Evolutionary conservation across 371 early-diverging fungal species (phyloP).

Genomic region (Apophysomyces ossiformis): DNA sequence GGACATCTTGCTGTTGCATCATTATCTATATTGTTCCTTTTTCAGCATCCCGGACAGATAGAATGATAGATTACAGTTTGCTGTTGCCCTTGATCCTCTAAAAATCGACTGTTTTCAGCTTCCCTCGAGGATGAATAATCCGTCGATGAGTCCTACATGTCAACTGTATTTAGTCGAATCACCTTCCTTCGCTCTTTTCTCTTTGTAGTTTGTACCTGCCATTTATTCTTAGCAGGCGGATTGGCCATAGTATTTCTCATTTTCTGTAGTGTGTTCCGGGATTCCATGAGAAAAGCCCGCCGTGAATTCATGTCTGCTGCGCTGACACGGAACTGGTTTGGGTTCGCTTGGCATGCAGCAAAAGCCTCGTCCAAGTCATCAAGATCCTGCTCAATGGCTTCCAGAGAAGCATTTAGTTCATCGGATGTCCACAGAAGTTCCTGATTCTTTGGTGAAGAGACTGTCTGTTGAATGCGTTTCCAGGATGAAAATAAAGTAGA

Average conservation of each 20-base stretch:
- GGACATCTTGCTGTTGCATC: constrained; percentile 66
- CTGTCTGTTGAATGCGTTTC: constrained; percentile 67
- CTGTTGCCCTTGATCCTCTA: constrained; percentile 43
- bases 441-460: constrained; percentile 65
- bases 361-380: constrained; percentile 66
- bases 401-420: constrained; percentile 51
- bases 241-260: constrained; percentile 51
- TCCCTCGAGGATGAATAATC: constrained; percentile 15
- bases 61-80: constrained; percentile 32
- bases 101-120: constrained; percentile 42
- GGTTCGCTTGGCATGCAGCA: constrained; percentile 52
- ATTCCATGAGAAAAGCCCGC: constrained; percentile 51
- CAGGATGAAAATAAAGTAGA: constrained; percentile 58
- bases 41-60: no score
- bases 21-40: constrained; percentile 38
- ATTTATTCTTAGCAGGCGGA: constrained; percentile 32
- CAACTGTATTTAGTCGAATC: not conserved
- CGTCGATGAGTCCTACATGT: not conserved
- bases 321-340: constrained; percentile 55
- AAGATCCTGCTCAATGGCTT: constrained; percentile 60
- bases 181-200: not conserved
- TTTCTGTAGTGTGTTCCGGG: constrained; percentile 40
- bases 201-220: constrained; percentile 18
- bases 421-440: constrained; percentile 67
- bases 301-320: constrained; percentile 49